A percentile compares a stretch with the other conserved stretches of the same genome.
These are phyloP conservation scores for Diaporthe sp. DNA, from an alignment of 2,329 filamentous ascomycete genomes.

Conservation along the genomic window DNA sequence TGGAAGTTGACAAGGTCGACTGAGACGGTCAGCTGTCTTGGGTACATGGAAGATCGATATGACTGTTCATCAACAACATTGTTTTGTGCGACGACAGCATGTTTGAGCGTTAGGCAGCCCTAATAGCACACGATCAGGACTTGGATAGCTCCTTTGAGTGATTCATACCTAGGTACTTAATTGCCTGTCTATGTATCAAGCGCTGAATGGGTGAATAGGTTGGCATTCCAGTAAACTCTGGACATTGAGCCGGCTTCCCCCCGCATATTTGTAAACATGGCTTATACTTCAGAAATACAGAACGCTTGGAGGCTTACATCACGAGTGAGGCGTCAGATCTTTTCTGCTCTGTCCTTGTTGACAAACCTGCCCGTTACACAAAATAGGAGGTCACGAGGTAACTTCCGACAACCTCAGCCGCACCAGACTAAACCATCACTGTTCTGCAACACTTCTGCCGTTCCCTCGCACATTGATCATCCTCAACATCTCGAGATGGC, in stretches of 20 bases:
- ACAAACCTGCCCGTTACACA: no score
- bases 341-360: no score
- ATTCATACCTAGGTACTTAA: no score
- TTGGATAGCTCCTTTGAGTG: no score
- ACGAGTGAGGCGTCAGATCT: no score
- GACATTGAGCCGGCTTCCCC: not conserved
- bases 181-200: not conserved
- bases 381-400: no score
- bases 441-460: not conserved
- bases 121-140: not conserved
- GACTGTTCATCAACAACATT: not conserved
- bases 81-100: not conserved
- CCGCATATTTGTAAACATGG: no score
- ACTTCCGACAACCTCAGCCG: no score
- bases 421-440: no score
- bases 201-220: not conserved
- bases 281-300: no score
- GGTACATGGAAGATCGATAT: not conserved
- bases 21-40: not conserved
- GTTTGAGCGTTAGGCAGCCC: not conserved
- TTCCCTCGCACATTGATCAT: not conserved
- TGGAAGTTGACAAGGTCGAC: constrained; percentile 35
- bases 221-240: not conserved
- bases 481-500: not conserved
- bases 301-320: no score